Percentiles rank a stretch among this genome's conserved stretches.
phyloP scores from a whole-genome alignment of 345 rosid genomes.

The thale cress (Arabidopsis thaliana) region TAIR10.1 NC_003076.8:3891501-3892000 shows the following conservation, averaged over 20 bases:
- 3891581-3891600: too few species aligned
- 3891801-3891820: not conserved
- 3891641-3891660: not conserved
- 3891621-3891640: not conserved
- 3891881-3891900: not conserved
- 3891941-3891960: conserved; percentile 25
- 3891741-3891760: not conserved
- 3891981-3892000: conserved; percentile 38
- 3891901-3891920: not conserved
- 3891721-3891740: not conserved
- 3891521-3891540: not conserved
- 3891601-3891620: too few species aligned
- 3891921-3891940: not conserved
- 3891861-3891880: not conserved
- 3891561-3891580: too few species aligned
- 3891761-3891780: not conserved
- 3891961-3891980: conserved; percentile 41
- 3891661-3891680: not conserved
- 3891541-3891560: too few species aligned
- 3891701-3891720: not conserved
- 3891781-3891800: not conserved
- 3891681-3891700: not conserved
- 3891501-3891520: not conserved
- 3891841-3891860: not conserved
- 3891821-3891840: too few species aligned